These are phyloP conservation scores for Apiospora phragmitis DNA, from an alignment of 2,329 filamentous ascomycete genomes.

Conservation along the genomic window DNA sequence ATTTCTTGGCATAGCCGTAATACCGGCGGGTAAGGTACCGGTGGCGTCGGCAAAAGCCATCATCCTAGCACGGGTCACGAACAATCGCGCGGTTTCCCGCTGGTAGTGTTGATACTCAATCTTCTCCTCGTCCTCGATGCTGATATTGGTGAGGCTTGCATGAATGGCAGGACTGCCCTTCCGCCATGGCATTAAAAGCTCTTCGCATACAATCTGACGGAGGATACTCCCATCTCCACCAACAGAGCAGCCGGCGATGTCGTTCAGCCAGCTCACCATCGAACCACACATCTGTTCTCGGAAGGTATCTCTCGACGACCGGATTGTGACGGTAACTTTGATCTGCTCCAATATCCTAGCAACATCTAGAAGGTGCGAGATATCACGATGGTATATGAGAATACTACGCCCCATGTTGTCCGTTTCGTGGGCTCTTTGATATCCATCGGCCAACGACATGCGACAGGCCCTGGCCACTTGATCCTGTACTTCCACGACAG, in stretches of 20 bases:
- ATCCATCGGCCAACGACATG: constrained; percentile 67
- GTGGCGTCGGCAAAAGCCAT: constrained; percentile 14
- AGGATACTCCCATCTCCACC: constrained; percentile 78
- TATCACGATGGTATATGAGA: constrained; percentile 71
- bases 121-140: constrained; percentile 78
- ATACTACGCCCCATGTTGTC: constrained; percentile 87
- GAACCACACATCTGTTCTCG: constrained; percentile 98
- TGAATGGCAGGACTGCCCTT: constrained; percentile 83
- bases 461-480: constrained; percentile 89
- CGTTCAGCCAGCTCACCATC: constrained; percentile 92
- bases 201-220: constrained; percentile 82
- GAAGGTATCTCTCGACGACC: constrained; percentile 92
- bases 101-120: constrained; percentile 49
- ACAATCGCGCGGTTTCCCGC: constrained; percentile 29
- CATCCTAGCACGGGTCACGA: constrained; percentile 36
- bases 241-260: constrained; percentile 87
- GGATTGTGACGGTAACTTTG: constrained; percentile 91
- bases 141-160: constrained; percentile 72
- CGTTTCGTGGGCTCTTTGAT: constrained; percentile 79
- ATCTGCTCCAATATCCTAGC: constrained; percentile 91
- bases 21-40: constrained; percentile 4
- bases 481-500: constrained; percentile 83
- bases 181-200: constrained; percentile 85
- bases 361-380: constrained; percentile 73
- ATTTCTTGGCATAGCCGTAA: constrained; percentile 5